Base-by-base conservation (phyloP, 1,284 basidiomycete species). In the Leccinum variabile region DNA sequence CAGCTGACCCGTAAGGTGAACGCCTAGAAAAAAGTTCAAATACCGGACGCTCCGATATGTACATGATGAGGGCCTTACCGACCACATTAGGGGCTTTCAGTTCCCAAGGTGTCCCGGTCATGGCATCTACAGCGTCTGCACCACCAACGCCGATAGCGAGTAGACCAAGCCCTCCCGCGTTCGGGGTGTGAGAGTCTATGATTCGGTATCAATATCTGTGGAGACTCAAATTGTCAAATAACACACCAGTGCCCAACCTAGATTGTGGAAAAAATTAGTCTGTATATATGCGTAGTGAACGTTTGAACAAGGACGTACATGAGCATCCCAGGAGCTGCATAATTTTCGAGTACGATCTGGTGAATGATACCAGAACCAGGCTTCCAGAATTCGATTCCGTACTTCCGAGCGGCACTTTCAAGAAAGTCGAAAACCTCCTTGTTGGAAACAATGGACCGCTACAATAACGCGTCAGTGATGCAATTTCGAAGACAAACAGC, bases 61-160 rank as follows among this genome's bases (percentile, higher is more conserved):
- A 33, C 18, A 50, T 56, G 52, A 44, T 22, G 30, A 59, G 30
- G 11, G 14, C 22, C 84, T 69, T 66, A 89, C 94, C 95, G 58
- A 94, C 87, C 50, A 97, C 85, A 68, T 91, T 85, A 13, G 96
- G 97, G 37, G 96, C 95, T 78, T 97, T 97, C 62, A 99, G 81
- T 77, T 99, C 97, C 97, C 97, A 99, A 44, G 97, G 95, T 18
- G 96, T 98, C 64, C 93, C 91, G 9, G 97, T 98, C 89, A 99
- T 92, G 14, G 95, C 97, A 76, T 99, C 97, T 35, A 99, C 97
- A 18, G 97, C 97, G 75, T 99, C 97, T 22, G 97, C 97, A 64
- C 97, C 97, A 67, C 97, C 97, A 28, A 99, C 97, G 65, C 97
- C 97, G 63, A 98, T 98, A 9, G 97, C 97, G 64, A 99, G 86